A percentile compares a stretch with the other conserved stretches of the same genome.
These are phyloP conservation scores for Collybiopsis luxurians DNA, from an alignment of 768 basidiomycete species.

Conservation along the genomic window DNA sequence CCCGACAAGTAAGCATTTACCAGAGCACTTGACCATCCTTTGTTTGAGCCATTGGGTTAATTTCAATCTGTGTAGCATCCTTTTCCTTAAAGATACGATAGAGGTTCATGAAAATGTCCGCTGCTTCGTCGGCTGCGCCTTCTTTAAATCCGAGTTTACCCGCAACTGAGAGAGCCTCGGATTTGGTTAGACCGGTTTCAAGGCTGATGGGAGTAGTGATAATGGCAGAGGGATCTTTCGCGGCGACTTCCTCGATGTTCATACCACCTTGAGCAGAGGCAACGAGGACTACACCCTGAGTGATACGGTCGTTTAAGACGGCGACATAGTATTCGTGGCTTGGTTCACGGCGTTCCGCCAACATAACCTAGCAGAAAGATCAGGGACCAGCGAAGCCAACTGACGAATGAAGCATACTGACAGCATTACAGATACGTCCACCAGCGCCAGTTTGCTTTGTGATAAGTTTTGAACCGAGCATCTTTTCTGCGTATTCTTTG, in stretches of 20 bases:
- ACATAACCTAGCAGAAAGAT: slow-evolving; percentile 73
- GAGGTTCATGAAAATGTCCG: slow-evolving; percentile 89
- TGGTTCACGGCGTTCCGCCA: slow-evolving; percentile 91
- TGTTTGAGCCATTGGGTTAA: slow-evolving; percentile 95
- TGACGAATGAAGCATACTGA: no score
- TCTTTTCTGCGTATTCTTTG: slow-evolving; percentile 81
- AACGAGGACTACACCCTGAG: slow-evolving; percentile 89
- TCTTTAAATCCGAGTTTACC: slow-evolving; percentile 86
- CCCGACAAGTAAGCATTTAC: slow-evolving; percentile 53
- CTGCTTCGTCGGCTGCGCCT: slow-evolving; percentile 73
- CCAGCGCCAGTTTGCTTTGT: slow-evolving; percentile 96
- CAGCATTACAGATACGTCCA: slow-evolving; percentile 94
- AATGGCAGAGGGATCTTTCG: slow-evolving; percentile 91
- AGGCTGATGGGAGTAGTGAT: slow-evolving; percentile 93
- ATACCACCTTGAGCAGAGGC: slow-evolving; percentile 95
- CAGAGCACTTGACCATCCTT: slow-evolving; percentile 91
- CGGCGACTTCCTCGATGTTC: slow-evolving; percentile 99
- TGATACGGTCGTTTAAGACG: slow-evolving; percentile 89
- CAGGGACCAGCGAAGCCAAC: no score
- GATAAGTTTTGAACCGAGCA: slow-evolving; percentile 94
- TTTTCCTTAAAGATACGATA: slow-evolving; percentile 98
- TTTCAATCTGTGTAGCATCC: slow-evolving; percentile 99
- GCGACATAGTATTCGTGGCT: slow-evolving; percentile 98
- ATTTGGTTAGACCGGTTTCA: slow-evolving; percentile 72
- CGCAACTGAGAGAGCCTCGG: slow-evolving; percentile 76